Percentiles rank a stretch among this genome's conserved stretches.
Conservation (phyloP, 345 rosid species). For the Eutrema japonicum region DNA sequence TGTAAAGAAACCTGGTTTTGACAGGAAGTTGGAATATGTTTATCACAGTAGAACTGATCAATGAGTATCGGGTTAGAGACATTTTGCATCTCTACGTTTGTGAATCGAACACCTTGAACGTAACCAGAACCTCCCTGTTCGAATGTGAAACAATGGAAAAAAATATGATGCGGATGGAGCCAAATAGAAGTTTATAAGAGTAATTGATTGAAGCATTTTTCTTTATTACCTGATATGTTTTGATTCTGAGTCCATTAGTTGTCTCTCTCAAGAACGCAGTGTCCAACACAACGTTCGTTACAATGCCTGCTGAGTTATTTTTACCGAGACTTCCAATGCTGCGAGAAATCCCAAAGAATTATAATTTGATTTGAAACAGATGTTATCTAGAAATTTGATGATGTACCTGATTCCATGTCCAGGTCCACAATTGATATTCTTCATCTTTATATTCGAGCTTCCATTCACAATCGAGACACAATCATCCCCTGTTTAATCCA, state of each 20-base stretch:
- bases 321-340: conserved; percentile 99
- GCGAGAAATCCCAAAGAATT: too few relatives aligned
- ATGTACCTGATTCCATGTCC: conserved; percentile 95
- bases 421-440: conserved; percentile 90
- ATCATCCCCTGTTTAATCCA: too few relatives aligned
- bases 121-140: conserved; percentile 91
- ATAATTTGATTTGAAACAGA: conserved; percentile 2
- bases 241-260: conserved; percentile 90
- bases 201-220: not conserved
- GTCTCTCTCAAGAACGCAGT: conserved; percentile 84
- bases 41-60: too few relatives aligned
- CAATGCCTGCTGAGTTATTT: conserved; percentile 75
- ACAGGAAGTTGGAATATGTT: too few relatives aligned
- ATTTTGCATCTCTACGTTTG: conserved; percentile 83
- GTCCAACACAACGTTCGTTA: conserved; percentile 88
- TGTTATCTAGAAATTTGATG: not conserved
- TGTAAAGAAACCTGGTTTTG: too few relatives aligned
- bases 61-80: too few relatives aligned
- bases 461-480: too few relatives aligned
- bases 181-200: not conserved
- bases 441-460: too few relatives aligned
- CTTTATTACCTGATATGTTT: conserved; percentile 92
- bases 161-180: not conserved
- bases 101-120: conserved; percentile 76
- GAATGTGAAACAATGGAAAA: not conserved